Evolutionary conservation across 495 filamentous ascomycete species (phyloP).

Genomic region (Penicillium turbatum): DNA sequence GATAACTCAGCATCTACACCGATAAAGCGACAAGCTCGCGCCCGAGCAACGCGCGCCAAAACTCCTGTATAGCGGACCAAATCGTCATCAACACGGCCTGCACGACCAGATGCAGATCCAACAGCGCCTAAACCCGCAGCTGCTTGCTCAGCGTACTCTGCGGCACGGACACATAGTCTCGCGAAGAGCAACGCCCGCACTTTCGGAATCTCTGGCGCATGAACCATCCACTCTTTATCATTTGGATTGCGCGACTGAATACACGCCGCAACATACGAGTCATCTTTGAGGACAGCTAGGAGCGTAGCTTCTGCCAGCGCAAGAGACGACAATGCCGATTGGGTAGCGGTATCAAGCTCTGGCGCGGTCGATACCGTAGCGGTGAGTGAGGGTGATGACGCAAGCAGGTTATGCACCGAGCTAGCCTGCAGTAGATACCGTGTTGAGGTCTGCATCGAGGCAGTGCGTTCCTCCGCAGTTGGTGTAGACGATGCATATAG

Average conservation of each 20-base stretch:
- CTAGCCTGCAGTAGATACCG: conserved; percentile 73
- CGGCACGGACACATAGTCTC: conserved; percentile 70
- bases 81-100: conserved; percentile 47
- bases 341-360: conserved; percentile 61
- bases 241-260: conserved; percentile 71
- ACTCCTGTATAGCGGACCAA: conserved; percentile 70
- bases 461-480: conserved; percentile 58
- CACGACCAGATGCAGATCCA: conserved; percentile 25
- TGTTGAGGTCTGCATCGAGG: conserved; percentile 70
- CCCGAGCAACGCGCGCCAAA: conserved; percentile 65
- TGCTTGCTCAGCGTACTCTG: conserved; percentile 52
- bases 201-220: conserved; percentile 76
- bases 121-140: conserved; percentile 43
- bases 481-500: conserved; percentile 59
- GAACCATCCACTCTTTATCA: conserved; percentile 90
- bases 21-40: conserved; percentile 83
- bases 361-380: conserved; percentile 19
- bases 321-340: conserved; percentile 67
- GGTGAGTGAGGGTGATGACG: conserved; percentile 30
- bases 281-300: conserved; percentile 84
- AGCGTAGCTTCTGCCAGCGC: conserved; percentile 85
- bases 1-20: conserved; percentile 81
- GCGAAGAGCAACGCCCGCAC: conserved; percentile 85
- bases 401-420: conserved; percentile 69
- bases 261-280: conserved; percentile 79